Base-by-base conservation (phyloP, 2,329 filamentous ascomycete genomes). In the Myriangium duriaei region DNA sequence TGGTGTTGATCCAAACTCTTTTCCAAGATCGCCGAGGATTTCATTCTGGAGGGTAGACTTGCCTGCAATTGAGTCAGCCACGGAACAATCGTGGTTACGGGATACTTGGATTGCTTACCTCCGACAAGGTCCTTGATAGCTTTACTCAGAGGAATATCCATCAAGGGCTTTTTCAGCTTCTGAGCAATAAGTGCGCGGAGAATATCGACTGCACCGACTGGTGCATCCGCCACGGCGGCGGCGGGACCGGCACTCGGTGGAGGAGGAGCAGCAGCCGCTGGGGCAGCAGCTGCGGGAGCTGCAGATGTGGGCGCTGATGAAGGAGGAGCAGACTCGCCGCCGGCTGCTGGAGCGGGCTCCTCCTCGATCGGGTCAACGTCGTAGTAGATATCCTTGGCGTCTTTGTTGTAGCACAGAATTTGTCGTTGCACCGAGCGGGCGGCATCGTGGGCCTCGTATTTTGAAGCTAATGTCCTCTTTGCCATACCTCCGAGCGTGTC, bases 1-100 rank as follows among this genome's bases (percentile, higher is more conserved):
- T 40, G 91, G 91, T 11, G 91, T 95, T 10, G 87, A 94, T 42
- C 91, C 91, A 52, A 98, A 98, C 64, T 98, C 91, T 62, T 96
- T 98, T 58, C 88, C 88, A 47, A 98, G 67, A 58, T 98, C 91
- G 65, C 91, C 91, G 18, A 98, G 76, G 48, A 98, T 96, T 63
- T 98, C 91, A 60, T 98, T 98, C 59, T 98, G 91, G 15, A 98
- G 76, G 5, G 91, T 98, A 3, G 91, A 96, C 71, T 98, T 98
- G 56, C 87, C 87, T 94, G 51, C 34, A 18, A 21, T 12, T 26
- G 4, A 14, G 39, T 42, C n/a, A n/a, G 32, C 21, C 18, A 24
- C 19, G 32, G 6, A 40, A 34, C 12, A 9, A 36, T 5, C 36
- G 16, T 21, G 5, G 2, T 14, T 3, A 24, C 12, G 18, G 30